A percentile compares a stretch with the other conserved stretches of the same genome.
Conservation (phyloP, 768 basidiomycete genomes). For the Dacryopinax spathularia region DNA sequence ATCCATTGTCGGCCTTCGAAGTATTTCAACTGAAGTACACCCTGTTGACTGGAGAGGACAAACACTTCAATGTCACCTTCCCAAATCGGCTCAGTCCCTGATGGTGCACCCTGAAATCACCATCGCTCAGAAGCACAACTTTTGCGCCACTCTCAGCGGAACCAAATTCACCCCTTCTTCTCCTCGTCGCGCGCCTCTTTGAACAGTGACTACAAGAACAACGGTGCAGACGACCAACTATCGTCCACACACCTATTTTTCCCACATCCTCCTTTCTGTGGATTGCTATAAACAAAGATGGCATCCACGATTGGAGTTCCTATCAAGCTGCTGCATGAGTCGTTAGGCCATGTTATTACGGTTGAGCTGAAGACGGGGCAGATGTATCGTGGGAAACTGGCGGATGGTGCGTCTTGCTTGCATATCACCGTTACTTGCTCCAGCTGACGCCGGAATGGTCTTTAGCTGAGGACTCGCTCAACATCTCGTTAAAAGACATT, state of each 20-base stretch:
- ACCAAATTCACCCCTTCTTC: neutral
- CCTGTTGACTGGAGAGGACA: too few species aligned
- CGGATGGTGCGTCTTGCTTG: constrained; percentile 55
- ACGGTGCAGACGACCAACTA: neutral
- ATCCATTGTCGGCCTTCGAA: neutral
- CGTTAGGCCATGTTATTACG: constrained; percentile 88
- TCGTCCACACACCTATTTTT: too few species aligned
- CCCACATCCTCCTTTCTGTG: neutral
- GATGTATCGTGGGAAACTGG: constrained; percentile 90
- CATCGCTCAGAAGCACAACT: neutral
- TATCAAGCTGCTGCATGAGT: constrained; percentile 92
- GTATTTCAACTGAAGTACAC: too few species aligned
- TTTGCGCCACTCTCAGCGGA: constrained; percentile 1
- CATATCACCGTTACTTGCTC: neutral
- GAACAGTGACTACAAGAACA: neutral
- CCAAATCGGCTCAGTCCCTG: too few species aligned
- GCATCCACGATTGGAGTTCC: constrained; percentile 66
- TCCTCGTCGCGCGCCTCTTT: neutral
- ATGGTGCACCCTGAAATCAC: too few species aligned
- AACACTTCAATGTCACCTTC: too few species aligned
- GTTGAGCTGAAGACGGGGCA: constrained; percentile 98
- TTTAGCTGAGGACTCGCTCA: constrained; percentile 92
- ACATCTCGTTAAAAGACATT: constrained; percentile 90
- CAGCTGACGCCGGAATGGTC: constrained; percentile 6
- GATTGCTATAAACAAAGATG: constrained; percentile 10